These are phyloP conservation scores for Pythium graminicola DNA, from an alignment of 352 stramenopile genomes.

Conservation along the genomic window DNA sequence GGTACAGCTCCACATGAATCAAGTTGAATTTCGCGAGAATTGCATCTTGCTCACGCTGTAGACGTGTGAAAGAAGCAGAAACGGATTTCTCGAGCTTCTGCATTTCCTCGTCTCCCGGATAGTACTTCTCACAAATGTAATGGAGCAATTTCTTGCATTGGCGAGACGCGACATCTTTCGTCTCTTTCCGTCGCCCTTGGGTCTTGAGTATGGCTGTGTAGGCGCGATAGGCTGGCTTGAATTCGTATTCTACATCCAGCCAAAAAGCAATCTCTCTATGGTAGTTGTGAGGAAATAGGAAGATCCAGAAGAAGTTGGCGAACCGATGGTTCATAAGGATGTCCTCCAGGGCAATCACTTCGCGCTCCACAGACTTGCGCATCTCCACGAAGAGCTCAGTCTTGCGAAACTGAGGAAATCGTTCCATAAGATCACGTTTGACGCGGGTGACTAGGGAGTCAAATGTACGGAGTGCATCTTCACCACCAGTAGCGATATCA, in stretches of 20 bases:
- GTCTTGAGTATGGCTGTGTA: constrained; percentile 65
- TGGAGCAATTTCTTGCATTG: constrained; percentile 64
- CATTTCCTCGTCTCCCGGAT: constrained; percentile 69
- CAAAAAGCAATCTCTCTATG: constrained; percentile 80
- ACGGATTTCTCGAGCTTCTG: constrained; percentile 61
- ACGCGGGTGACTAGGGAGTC: constrained; percentile 68
- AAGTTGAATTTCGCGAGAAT: constrained; percentile 81
- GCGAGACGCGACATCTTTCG: constrained; percentile 52
- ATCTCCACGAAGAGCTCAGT: constrained; percentile 78
- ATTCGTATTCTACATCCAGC: constrained; percentile 85
- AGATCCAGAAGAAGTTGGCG: constrained; percentile 87
- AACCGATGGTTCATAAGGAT: constrained; percentile 86
- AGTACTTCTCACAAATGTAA: constrained; percentile 85
- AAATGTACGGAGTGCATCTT: constrained; percentile 77
- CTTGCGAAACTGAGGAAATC: constrained; percentile 73
- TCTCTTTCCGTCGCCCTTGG: constrained; percentile 34
- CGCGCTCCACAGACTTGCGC: constrained; percentile 66
- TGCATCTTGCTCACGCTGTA: constrained; percentile 75
- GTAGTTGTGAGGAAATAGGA: constrained; percentile 84
- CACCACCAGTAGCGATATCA: constrained; percentile 64
- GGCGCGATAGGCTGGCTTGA: constrained; percentile 71
- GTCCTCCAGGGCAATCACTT: constrained; percentile 77
- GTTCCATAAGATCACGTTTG: constrained; percentile 73
- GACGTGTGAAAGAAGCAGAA: constrained; percentile 45
- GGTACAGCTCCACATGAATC: constrained; percentile 83